phyloP scores from a whole-genome alignment of 2,329 filamentous ascomycete genomes.

The Cladosporium sp. region DNA sequence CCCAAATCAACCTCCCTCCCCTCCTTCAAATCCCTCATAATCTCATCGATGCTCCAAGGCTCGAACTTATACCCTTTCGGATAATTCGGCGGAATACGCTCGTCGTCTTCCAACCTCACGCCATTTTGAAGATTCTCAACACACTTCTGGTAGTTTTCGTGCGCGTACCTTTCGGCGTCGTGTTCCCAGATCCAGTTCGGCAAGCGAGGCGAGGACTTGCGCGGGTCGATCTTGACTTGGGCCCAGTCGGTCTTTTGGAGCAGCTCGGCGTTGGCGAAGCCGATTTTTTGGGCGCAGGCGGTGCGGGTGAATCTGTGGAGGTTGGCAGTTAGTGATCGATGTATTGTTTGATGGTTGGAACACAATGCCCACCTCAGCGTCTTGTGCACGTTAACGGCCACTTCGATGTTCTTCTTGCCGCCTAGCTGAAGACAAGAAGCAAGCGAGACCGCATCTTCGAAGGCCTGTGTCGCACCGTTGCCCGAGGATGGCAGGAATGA shows the following conservation, averaged over 20 bases:
- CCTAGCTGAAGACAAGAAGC: conserved; percentile 48
- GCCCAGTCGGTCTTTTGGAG: conserved; percentile 18
- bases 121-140: conserved; percentile 43
- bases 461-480: conserved; percentile 55
- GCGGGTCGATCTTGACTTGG: conserved; percentile 18
- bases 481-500: conserved; percentile 55
- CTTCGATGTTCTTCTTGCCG: conserved; percentile 41
- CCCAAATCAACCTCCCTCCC: conserved; percentile 39
- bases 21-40: conserved; percentile 41
- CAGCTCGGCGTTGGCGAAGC: conserved; percentile 23
- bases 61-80: conserved; percentile 35
- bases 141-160: conserved; percentile 23
- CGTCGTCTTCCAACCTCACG: conserved; percentile 41
- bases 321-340: not conserved
- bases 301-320: conserved; percentile 23
- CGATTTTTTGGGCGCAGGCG: conserved; percentile 26
- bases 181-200: conserved; percentile 25
- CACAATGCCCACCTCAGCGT: conserved; percentile 26
- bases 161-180: conserved; percentile 26
- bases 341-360: not conserved
- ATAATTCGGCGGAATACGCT: conserved; percentile 42
- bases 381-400: conserved; percentile 35
- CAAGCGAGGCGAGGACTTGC: conserved; percentile 10
- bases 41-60: conserved; percentile 46
- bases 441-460: conserved; percentile 53